phyloP scores from a whole-genome alignment of 345 rosid genomes.

The thale cress (Arabidopsis thaliana) region DNA sequence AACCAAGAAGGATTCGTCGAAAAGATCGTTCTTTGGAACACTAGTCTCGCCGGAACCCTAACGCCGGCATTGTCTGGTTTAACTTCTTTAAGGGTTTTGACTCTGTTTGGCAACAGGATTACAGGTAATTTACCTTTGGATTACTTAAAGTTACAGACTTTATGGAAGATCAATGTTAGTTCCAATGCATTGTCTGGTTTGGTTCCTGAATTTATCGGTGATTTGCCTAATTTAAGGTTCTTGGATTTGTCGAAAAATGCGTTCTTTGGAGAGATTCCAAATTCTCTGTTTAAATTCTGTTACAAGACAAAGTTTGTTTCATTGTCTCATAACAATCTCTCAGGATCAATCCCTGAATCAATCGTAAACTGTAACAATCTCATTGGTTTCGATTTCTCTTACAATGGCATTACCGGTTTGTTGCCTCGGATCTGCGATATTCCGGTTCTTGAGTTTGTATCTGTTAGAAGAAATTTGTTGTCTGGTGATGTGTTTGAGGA shows the following conservation, averaged over 20 bases:
- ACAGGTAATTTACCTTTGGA: constrained; percentile 79
- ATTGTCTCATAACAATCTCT: constrained; percentile 71
- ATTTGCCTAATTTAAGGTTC: constrained; percentile 74
- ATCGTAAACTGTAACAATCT: constrained; percentile 68
- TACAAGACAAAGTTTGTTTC: constrained; percentile 82
- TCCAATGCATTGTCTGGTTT: constrained; percentile 90
- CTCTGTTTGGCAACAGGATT: constrained; percentile 84
- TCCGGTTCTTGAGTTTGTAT: constrained; percentile 63
- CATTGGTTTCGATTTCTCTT: constrained; percentile 85
- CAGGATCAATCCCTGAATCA: constrained; percentile 77
- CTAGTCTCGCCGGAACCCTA: constrained; percentile 68
- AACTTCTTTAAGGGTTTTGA: constrained; percentile 64
- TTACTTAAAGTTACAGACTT: constrained; percentile 63
- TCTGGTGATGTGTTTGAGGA: constrained; percentile 65
- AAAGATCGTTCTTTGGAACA: constrained; percentile 90
- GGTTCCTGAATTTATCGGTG: constrained; percentile 88
- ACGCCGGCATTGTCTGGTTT: constrained; percentile 78
- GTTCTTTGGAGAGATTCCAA: constrained; percentile 68
- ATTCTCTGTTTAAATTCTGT: constrained; percentile 69
- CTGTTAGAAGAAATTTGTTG: constrained; percentile 67
- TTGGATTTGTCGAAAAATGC: constrained; percentile 89
- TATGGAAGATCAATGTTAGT: constrained; percentile 95
- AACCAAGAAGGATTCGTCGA: constrained; percentile 74
- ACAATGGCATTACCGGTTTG: constrained; percentile 69
- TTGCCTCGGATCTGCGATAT: constrained; percentile 64